phyloP scores from a whole-genome alignment of 169 alveolate genomes.

The Plasmodium coatneyi region DNA sequence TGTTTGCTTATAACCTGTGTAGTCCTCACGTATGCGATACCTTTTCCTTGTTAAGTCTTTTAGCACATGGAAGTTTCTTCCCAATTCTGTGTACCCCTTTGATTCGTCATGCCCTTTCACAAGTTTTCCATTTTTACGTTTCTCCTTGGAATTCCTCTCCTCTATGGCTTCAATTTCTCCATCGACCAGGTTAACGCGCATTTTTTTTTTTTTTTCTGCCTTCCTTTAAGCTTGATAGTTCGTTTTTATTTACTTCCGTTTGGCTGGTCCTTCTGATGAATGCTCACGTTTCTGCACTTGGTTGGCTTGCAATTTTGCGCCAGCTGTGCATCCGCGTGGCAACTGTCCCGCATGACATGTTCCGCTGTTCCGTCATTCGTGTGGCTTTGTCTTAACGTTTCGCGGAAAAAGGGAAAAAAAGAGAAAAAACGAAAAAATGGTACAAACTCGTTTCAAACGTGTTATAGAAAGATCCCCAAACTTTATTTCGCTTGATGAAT shows the following conservation, averaged over 20 bases:
- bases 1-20: not conserved
- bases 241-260: not conserved
- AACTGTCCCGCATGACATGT: not conserved
- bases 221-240: not conserved
- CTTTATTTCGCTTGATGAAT: not conserved
- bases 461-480: not conserved
- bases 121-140: not conserved
- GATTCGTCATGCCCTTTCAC: conserved; percentile 41
- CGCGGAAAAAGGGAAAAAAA: not conserved
- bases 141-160: not conserved
- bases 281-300: not conserved
- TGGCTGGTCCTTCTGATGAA: not conserved
- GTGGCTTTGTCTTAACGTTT: not conserved
- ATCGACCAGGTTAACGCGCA: not conserved
- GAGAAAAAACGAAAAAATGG: not conserved
- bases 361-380: not conserved
- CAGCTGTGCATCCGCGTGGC: not conserved
- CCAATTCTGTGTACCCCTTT: conserved; percentile 15
- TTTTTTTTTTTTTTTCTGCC: not conserved
- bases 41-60: conserved; percentile 1
- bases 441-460: not conserved
- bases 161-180: not conserved
- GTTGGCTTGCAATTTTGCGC: not conserved
- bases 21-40: not conserved
- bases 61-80: not conserved